These are phyloP conservation scores for Piper longum DNA, from an alignment of 164 flowering plant genomes.

Conservation along the genomic window DNA sequence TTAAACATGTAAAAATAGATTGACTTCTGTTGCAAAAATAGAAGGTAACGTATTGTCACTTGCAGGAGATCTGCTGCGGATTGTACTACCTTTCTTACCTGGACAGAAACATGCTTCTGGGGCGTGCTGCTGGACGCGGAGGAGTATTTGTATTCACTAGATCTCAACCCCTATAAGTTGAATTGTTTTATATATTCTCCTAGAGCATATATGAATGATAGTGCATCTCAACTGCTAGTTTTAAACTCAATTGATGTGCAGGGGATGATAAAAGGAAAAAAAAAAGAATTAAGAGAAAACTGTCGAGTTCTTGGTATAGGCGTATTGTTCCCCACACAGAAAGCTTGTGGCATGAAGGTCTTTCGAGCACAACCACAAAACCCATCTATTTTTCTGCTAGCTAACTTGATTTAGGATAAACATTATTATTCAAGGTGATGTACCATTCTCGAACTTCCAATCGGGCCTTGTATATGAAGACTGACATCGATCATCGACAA, in stretches of 20 bases:
- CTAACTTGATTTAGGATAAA: no score
- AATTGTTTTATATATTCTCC: not conserved
- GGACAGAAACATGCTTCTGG: constrained; percentile 75
- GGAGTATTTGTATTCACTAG: constrained; percentile 78
- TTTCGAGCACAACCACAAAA: no score
- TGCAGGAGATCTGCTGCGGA: constrained; percentile 68
- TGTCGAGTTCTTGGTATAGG: not conserved
- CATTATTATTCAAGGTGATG: no score
- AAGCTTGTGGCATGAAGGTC: not conserved
- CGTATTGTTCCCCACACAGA: not conserved
- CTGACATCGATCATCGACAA: no score
- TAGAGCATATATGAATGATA: not conserved
- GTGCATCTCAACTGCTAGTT: no score
- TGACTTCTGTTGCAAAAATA: not conserved
- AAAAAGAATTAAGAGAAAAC: not conserved
- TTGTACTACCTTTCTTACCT: constrained; percentile 77
- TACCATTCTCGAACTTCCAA: no score
- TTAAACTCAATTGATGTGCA: not conserved
- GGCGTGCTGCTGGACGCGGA: constrained; percentile 88
- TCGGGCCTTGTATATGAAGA: no score
- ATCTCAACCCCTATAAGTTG: constrained; percentile 51
- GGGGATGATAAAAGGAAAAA: no score
- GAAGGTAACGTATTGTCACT: not conserved
- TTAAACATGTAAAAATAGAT: not conserved
- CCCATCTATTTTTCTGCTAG: no score